Base-by-base conservation (phyloP, 495 filamentous ascomycete species). In the Friedmanniomyces simplex region DNA sequence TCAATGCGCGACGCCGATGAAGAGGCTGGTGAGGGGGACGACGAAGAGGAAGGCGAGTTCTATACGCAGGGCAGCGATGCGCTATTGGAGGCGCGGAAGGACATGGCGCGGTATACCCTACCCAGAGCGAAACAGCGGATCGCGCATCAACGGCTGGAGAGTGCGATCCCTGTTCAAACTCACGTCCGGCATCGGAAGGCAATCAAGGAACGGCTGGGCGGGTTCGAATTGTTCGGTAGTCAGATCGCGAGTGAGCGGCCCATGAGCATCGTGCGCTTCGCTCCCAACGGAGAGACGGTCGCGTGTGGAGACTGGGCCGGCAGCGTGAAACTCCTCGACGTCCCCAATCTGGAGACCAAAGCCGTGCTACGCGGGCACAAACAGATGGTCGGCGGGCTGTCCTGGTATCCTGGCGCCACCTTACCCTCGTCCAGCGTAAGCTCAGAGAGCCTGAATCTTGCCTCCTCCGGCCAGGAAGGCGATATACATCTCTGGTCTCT, bases 291-390 rank as follows among this genome's bases (percentile, higher is more conserved):
- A 16, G 72, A 90, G 67, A 81, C 83, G 8, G 77, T 97, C 46
- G 93, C 93, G 2, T 88, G 87, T 10, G 93, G 91, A 37, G 95
- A 89, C 65, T 97, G 89, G 88, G 84, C 80, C 10, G 93, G 93
- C 32, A 84, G 85, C 16, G 84, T 99, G 43, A 89, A 86, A 59
- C 74, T 99, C 49, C 79, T 96, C 55, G 79, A 83, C 45, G 84
- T 95, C 3, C 91, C 91, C 0, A 85, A 84, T 55, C 74, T 99
- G 43, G 82, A 91, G 52, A 83, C 86, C 62, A 87, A 82, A 61
- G 76, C 72, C 57, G 82, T 78, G 8, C 70, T 93, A 52, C 78
- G 91, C 39, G 93, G 87, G 6, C 93, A 99, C 65, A 87, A 78
- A 5, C 90, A 87, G 68, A 81, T 89, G 51, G 82, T 97, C 21